These are phyloP conservation scores for Bothriochloa decipiens DNA, from an alignment of 176 grass and related monocot genomes.

Conservation along the genomic window DNA sequence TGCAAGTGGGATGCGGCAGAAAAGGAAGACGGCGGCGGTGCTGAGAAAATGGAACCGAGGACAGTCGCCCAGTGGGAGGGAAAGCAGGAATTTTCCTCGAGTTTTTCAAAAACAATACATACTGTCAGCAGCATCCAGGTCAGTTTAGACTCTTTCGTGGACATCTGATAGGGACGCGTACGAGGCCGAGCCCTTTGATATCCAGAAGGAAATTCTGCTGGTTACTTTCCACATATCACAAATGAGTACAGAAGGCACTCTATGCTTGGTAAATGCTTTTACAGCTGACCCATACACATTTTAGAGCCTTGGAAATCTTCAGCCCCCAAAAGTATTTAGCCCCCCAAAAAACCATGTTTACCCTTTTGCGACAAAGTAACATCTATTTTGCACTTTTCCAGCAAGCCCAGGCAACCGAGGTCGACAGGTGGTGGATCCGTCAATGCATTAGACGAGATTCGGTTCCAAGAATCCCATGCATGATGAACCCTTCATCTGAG, in stretches of 20 bases:
- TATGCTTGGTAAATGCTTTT: neutral
- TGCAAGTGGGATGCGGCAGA: too few species aligned
- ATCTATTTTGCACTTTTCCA: neutral
- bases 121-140: too few species aligned
- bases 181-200: neutral
- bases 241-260: neutral
- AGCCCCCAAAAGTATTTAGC: too few species aligned
- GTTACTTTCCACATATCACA: neutral
- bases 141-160: neutral
- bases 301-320: neutral
- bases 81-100: too few species aligned
- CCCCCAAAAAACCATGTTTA: neutral
- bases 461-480: neutral
- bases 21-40: too few species aligned
- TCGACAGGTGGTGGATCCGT: neutral
- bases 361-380: neutral
- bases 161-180: neutral
- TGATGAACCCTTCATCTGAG: slow-evolving; percentile 46
- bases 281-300: neutral
- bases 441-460: neutral
- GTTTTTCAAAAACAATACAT: too few species aligned
- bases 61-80: too few species aligned
- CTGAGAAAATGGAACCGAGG: too few species aligned
- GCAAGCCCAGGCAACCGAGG: neutral
- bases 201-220: neutral